Evolutionary conservation across 768 basidiomycete genomes (phyloP).

Genomic region (Boletellus sp.): DNA sequence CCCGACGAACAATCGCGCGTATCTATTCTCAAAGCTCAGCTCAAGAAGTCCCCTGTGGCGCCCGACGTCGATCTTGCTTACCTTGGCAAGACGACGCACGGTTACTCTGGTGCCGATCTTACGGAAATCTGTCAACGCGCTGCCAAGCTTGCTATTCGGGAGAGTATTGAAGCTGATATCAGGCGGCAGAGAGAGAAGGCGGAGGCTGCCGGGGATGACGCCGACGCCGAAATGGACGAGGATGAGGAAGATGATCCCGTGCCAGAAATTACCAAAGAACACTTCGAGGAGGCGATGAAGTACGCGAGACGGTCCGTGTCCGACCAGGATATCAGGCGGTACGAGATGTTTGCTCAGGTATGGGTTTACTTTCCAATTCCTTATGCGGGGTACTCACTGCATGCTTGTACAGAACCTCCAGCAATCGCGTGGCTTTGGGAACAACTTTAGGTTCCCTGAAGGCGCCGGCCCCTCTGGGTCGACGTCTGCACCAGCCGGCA

Average conservation of each 20-base stretch:
- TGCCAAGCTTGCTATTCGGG: constrained; percentile 94
- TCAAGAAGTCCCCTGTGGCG: constrained; percentile 90
- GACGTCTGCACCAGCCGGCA: constrained; percentile 48
- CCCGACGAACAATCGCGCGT: constrained; percentile 91
- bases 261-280: constrained; percentile 81
- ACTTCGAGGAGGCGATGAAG: constrained; percentile 99
- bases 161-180: constrained; percentile 92
- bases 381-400: background rate
- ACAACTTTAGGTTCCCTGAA: constrained; percentile 98
- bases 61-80: constrained; percentile 77
- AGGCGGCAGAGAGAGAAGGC: constrained; percentile 73
- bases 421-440: constrained; percentile 89
- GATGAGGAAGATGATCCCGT: constrained; percentile 82
- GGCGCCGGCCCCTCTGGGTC: constrained; percentile 38
- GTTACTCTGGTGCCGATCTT: constrained; percentile 98
- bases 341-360: constrained; percentile 97
- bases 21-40: constrained; percentile 85
- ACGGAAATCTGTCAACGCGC: constrained; percentile 99
- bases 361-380: constrained; percentile 16
- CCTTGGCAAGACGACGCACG: constrained; percentile 91
- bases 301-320: constrained; percentile 96
- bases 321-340: constrained; percentile 93
- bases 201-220: constrained; percentile 59
- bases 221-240: constrained; percentile 69
- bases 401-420: constrained; percentile 67